Percentiles rank a stretch among this genome's conserved stretches.
Conservation (phyloP, 345 rosid genomes). For the Balakata baccata region DNA sequence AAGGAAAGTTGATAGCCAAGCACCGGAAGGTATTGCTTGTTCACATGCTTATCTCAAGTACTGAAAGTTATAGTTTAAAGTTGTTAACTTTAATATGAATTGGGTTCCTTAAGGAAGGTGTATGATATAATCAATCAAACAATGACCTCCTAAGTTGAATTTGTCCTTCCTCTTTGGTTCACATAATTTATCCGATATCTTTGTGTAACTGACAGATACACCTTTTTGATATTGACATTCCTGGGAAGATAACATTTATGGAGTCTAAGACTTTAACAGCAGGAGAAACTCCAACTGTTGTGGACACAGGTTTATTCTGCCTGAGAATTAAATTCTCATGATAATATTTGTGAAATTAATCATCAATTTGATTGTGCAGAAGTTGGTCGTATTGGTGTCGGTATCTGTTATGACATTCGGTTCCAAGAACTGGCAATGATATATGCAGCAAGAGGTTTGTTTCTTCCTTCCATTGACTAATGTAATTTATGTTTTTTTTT, state of each 20-base stretch:
- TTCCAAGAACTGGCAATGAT: slow-evolving; percentile 90
- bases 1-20: slow-evolving; percentile 77
- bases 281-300: slow-evolving; percentile 85
- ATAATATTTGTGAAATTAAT: slow-evolving; percentile 1
- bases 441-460: slow-evolving; percentile 85
- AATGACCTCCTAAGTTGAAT: neutral
- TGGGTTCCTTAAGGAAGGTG: neutral
- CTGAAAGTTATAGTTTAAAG: neutral
- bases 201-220: slow-evolving; percentile 58
- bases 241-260: slow-evolving; percentile 89
- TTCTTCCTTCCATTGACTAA: neutral
- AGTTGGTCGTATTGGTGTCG: slow-evolving; percentile 91
- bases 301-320: slow-evolving; percentile 69
- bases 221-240: slow-evolving; percentile 93
- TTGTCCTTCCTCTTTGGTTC: no score
- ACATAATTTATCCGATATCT: neutral
- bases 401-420: slow-evolving; percentile 84
- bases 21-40: slow-evolving; percentile 62
- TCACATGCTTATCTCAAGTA: neutral
- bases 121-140: no score
- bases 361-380: slow-evolving; percentile 46
- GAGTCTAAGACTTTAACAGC: slow-evolving; percentile 86
- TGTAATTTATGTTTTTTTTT: neutral
- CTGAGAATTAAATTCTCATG: no score
- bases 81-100: neutral